A percentile compares a stretch with the other conserved stretches of the same genome.
These are phyloP conservation scores for Umbelopsis sp. DNA, from an alignment of 371 early-diverging fungal species.

Conservation along the genomic window DNA sequence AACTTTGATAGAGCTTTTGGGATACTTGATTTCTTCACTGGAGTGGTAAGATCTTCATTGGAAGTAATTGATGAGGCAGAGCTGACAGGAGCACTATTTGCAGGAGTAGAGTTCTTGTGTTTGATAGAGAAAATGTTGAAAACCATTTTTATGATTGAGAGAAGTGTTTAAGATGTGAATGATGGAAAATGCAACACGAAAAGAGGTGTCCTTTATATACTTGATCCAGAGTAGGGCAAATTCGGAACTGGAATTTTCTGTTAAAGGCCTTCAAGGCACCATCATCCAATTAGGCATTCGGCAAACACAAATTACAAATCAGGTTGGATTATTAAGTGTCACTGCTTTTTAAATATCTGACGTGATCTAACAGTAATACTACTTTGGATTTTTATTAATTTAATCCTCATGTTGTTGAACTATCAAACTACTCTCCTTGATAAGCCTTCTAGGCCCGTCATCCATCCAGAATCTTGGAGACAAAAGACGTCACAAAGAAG, in stretches of 20 bases:
- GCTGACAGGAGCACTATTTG: not conserved
- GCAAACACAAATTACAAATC: not conserved
- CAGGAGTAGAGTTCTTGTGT: not conserved
- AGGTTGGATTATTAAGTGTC: too few species aligned
- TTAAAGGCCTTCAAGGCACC: not conserved
- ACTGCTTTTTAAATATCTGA: too few species aligned
- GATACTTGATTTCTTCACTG: constrained; percentile 1
- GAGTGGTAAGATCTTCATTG: not conserved
- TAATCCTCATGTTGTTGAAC: too few species aligned
- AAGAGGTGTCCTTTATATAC: not conserved
- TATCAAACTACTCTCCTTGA: too few species aligned
- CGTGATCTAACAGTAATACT: too few species aligned
- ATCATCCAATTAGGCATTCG: not conserved
- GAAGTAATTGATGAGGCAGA: not conserved
- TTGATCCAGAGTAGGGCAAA: not conserved
- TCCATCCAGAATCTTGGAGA: too few species aligned
- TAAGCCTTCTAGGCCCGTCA: too few species aligned
- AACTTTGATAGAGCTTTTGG: constrained; percentile 23
- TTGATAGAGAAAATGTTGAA: not conserved
- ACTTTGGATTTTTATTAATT: too few species aligned
- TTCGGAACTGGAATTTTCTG: not conserved
- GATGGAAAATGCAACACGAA: not conserved
- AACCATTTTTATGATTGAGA: not conserved
- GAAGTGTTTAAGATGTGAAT: not conserved
- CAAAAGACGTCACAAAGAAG: too few species aligned